Evolutionary conservation across 192 early-diverging fungal species (phyloP).

Genomic region (Coemansia sp.): DNA sequence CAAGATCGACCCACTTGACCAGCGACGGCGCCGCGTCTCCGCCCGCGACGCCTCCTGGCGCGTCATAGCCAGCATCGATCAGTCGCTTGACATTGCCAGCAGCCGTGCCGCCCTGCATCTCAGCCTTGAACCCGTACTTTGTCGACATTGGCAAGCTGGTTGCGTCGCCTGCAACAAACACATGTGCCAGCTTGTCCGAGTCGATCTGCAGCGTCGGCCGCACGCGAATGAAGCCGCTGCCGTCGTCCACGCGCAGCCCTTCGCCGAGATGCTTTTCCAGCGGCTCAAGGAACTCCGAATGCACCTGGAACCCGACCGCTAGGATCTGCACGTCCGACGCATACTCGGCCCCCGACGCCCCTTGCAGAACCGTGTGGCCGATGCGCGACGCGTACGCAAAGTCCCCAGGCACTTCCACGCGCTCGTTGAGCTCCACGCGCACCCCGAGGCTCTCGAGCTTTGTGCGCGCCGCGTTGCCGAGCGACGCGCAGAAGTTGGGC

Average conservation of each 20-base stretch:
- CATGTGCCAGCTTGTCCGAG: slow-evolving; percentile 46
- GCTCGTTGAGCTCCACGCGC: slow-evolving; percentile 59
- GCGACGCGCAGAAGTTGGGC: slow-evolving; percentile 46
- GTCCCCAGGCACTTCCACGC: slow-evolving; percentile 43
- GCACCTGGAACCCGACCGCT: slow-evolving; percentile 52
- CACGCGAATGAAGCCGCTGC: slow-evolving; percentile 49
- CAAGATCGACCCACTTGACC: slow-evolving; percentile 31
- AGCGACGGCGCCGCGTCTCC: slow-evolving; percentile 17
- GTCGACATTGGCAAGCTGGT: slow-evolving; percentile 46
- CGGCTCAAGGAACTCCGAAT: slow-evolving; percentile 55
- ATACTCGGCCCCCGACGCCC: slow-evolving; percentile 52
- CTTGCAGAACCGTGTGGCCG: slow-evolving; percentile 41
- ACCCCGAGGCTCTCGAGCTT: slow-evolving; percentile 57
- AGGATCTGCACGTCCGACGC: slow-evolving; percentile 61
- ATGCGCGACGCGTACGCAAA: slow-evolving; percentile 21
- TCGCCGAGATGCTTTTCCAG: slow-evolving; percentile 35
- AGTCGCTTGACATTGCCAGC: slow-evolving; percentile 40
- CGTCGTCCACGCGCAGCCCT: slow-evolving; percentile 17
- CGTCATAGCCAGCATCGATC: slow-evolving; percentile 35
- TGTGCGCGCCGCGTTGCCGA: slow-evolving; percentile 41
- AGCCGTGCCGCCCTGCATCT: slow-evolving; percentile 48
- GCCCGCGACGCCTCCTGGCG: not conserved
- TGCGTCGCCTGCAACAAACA: slow-evolving; percentile 62
- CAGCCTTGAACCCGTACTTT: slow-evolving; percentile 55
- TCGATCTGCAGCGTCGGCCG: slow-evolving; percentile 58